Conservation (phyloP, 768 basidiomycete genomes). For the Panaeolus cyanescens region DNA sequence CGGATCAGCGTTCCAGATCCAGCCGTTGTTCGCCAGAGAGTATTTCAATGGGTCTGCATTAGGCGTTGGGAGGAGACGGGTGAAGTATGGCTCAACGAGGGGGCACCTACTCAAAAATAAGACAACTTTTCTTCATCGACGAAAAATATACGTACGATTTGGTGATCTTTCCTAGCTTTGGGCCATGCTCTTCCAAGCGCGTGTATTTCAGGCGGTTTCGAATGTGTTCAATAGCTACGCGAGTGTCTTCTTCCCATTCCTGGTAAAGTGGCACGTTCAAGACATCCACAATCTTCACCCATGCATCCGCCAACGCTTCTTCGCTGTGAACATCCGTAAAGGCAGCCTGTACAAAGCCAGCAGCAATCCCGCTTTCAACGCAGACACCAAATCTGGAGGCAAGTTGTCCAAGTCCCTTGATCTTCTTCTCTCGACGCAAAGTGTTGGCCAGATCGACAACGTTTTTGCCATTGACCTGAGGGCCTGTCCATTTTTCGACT, state of each 20-base stretch:
- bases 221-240: conserved; percentile 72
- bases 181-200: conserved; percentile 81
- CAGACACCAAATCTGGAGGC: conserved; percentile 68
- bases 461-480: conserved; percentile 57
- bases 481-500: conserved; percentile 61
- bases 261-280: conserved; percentile 87
- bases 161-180: conserved; percentile 79
- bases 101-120: conserved; percentile 55
- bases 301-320: conserved; percentile 64
- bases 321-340: conserved; percentile 48
- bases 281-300: conserved; percentile 80
- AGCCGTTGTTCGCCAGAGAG: conserved; percentile 95
- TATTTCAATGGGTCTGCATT: conserved; percentile 56
- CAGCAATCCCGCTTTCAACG: conserved; percentile 65
- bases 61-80: conserved; percentile 58
- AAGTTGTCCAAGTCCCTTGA: conserved; percentile 61
- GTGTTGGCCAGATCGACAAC: conserved; percentile 68
- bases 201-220: conserved; percentile 78
- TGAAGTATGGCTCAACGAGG: conserved; percentile 92
- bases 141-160: conserved; percentile 53
- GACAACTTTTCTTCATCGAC: neutral
- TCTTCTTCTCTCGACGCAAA: conserved; percentile 50
- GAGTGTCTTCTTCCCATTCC: conserved; percentile 85
- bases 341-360: conserved; percentile 75
- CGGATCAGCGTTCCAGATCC: conserved; percentile 98